phyloP scores from a whole-genome alignment of 2,329 filamentous ascomycete species.

The Nigrospora sphaerica region DNA sequence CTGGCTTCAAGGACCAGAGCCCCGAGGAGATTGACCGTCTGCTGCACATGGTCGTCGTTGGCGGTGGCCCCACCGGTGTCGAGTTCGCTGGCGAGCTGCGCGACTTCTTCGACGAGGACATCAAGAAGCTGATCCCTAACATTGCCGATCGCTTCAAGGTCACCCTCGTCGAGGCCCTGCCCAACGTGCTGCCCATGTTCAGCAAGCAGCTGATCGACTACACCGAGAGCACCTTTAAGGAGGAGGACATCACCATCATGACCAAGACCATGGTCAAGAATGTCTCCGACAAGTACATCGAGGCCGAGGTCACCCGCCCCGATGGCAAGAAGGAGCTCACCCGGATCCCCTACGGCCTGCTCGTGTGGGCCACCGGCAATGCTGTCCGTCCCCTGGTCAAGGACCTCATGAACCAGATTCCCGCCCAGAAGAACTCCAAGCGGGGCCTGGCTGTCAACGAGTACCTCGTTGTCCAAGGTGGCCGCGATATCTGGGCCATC shows the following conservation, averaged over 20 bases:
- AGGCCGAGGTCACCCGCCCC: conserved; percentile 75
- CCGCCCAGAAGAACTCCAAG: conserved; percentile 89
- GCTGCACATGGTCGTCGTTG: conserved; percentile 94
- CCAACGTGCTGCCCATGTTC: conserved; percentile 95
- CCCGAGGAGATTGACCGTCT: conserved; percentile 85
- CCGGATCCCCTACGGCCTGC: conserved; percentile 83
- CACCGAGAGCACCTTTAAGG: conserved; percentile 97
- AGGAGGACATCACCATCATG: conserved; percentile 95
- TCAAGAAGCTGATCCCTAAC: conserved; percentile 96
- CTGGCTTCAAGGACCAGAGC: conserved; percentile 93
- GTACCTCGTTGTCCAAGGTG: conserved; percentile 95
- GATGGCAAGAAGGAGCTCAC: conserved; percentile 80
- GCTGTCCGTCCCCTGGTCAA: conserved; percentile 82
- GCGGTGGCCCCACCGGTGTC: conserved; percentile 91
- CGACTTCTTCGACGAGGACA: conserved; percentile 97
- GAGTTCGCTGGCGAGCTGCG: conserved; percentile 98
- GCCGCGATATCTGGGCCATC: conserved; percentile 95
- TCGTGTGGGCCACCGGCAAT: conserved; percentile 98
- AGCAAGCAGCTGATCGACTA: conserved; percentile 99
- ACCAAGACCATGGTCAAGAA: conserved; percentile 99
- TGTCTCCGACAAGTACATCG: conserved; percentile 85
- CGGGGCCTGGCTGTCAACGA: conserved; percentile 96
- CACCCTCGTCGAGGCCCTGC: conserved; percentile 92
- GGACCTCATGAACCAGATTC: conserved; percentile 87
- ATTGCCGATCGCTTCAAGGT: conserved; percentile 95